A percentile compares a stretch with the other conserved stretches of the same genome.
Evolutionary conservation across 1,284 basidiomycete species (phyloP).

Genomic region (Bondarzewia mesenterica): DNA sequence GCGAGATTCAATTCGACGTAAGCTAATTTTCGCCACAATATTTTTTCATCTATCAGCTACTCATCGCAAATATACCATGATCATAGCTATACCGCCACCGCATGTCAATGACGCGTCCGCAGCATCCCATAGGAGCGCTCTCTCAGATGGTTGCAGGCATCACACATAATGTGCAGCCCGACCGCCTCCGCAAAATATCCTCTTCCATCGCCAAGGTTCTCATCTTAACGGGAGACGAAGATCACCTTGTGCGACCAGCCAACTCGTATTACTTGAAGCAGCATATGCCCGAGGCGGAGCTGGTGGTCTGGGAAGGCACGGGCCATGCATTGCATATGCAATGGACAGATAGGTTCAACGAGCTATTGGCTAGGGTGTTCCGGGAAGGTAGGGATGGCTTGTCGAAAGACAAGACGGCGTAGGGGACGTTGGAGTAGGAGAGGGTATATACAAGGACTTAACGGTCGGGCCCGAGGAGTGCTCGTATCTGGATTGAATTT

Average conservation of each 20-base stretch:
- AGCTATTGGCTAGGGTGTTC: constrained; percentile 48
- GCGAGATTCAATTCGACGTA: constrained; percentile 48
- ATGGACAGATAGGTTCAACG: constrained; percentile 41
- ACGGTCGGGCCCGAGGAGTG: no score
- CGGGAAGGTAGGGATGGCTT: constrained; percentile 37
- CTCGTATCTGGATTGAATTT: no score
- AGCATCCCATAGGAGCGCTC: constrained; percentile 54
- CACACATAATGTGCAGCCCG: constrained; percentile 57
- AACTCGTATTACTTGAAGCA: constrained; percentile 53
- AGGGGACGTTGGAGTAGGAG: no score
- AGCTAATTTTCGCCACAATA: no score
- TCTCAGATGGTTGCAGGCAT: constrained; percentile 72
- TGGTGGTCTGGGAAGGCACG: constrained; percentile 51
- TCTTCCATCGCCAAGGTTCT: constrained; percentile 49
- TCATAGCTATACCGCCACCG: constrained; percentile 51
- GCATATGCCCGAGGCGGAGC: constrained; percentile 65
- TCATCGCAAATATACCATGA: constrained; percentile 4
- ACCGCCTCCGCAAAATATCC: constrained; percentile 49
- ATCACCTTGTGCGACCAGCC: constrained; percentile 52
- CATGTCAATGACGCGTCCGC: constrained; percentile 47
- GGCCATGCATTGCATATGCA: constrained; percentile 68
- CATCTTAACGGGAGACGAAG: constrained; percentile 71
- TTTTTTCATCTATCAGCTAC: not conserved
- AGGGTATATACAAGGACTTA: no score
- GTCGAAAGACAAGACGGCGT: no score